Evolutionary conservation across 768 basidiomycete genomes (phyloP).

Genomic region (Rhizopogon vinicolor): DNA sequence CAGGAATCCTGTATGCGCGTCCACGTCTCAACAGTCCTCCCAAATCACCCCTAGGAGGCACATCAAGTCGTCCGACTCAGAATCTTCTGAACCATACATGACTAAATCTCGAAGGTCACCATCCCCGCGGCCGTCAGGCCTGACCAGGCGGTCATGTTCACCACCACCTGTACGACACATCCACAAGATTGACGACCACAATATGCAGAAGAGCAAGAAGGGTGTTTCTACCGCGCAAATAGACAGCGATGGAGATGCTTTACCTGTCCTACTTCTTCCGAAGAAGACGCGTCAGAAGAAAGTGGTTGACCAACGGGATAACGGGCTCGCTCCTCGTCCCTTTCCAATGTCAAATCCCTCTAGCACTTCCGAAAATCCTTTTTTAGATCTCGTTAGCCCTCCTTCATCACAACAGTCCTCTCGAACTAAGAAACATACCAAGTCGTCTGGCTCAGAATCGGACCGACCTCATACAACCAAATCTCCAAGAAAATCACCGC

Average conservation of each 20-base stretch:
- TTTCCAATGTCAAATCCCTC: slow-evolving; percentile 20
- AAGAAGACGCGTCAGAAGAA: neutral
- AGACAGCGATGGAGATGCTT: neutral
- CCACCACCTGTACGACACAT: slow-evolving; percentile 5
- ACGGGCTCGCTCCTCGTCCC: slow-evolving; percentile 8
- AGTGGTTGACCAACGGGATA: neutral
- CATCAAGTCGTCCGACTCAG: slow-evolving; percentile 11
- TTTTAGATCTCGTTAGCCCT: neutral
- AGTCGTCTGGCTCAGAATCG: slow-evolving; percentile 18
- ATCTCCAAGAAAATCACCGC: neutral
- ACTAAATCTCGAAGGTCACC: slow-evolving; percentile 6
- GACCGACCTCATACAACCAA: slow-evolving; percentile 18
- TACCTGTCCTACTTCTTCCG: neutral
- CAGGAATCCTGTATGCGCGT: neutral
- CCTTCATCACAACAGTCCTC: neutral
- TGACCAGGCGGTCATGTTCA: neutral
- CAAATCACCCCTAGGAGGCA: neutral
- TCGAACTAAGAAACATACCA: slow-evolving; percentile 1
- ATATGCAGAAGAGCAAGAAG: slow-evolving; percentile 10
- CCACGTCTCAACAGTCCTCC: neutral
- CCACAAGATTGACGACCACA: slow-evolving; percentile 13
- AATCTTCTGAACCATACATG: slow-evolving; percentile 22
- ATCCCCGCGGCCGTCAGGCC: slow-evolving; percentile 8
- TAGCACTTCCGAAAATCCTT: neutral
- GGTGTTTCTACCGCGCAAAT: neutral